Evolutionary conservation across 2,329 filamentous ascomycete genomes (phyloP).

Genomic region (Huntiella savannae): DNA sequence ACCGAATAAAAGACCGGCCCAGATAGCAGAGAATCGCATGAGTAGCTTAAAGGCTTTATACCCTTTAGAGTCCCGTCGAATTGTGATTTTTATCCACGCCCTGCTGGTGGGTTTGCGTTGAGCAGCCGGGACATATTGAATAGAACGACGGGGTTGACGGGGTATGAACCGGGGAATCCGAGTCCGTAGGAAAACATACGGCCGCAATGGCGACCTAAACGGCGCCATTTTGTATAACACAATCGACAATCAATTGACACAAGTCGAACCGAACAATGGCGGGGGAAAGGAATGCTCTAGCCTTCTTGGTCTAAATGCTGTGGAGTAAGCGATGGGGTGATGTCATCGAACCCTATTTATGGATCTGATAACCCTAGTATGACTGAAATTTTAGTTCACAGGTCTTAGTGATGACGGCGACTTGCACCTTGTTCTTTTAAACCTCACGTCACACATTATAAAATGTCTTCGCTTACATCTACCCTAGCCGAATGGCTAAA

Average conservation of each 20-base stretch:
- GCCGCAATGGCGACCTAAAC: no score
- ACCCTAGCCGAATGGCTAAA: conserved; percentile 11
- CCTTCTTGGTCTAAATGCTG: no score
- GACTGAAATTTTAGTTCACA: no score
- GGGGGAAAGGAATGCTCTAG: no score
- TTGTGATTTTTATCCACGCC: conserved; percentile 16
- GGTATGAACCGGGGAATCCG: conserved; percentile 17
- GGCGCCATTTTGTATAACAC: not conserved
- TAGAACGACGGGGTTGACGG: conserved; percentile 32
- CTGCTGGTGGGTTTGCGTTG: conserved; percentile 28
- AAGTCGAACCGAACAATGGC: conserved; percentile 14
- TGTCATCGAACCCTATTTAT: not conserved
- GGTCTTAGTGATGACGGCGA: no score
- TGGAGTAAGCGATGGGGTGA: no score
- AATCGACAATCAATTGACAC: conserved; percentile 7
- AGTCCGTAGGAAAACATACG: no score
- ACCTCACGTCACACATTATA: not conserved
- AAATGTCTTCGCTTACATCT: conserved; percentile 9
- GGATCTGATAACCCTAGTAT: not conserved
- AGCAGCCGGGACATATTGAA: conserved; percentile 15
- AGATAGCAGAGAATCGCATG: conserved; percentile 26
- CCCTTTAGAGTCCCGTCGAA: no score
- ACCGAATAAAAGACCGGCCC: conserved; percentile 5
- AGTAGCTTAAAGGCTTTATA: no score
- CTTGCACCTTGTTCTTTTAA: no score